Percentiles rank a stretch among this genome's conserved stretches.
Evolutionary conservation across 2,329 filamentous ascomycete genomes (phyloP).

Genomic region (Cryphonectria parasitica): DNA sequence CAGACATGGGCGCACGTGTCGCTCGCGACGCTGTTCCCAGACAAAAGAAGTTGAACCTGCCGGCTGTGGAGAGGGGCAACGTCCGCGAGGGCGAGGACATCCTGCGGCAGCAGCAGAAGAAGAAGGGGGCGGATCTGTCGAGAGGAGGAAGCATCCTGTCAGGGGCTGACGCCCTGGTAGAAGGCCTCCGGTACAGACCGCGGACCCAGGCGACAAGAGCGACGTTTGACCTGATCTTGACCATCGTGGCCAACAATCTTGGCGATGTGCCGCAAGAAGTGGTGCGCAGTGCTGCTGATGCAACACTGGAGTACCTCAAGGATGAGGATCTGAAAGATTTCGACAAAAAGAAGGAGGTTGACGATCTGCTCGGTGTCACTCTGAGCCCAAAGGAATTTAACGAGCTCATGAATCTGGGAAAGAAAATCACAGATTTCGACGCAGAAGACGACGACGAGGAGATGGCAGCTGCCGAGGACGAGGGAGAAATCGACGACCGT

Average conservation of each 20-base stretch:
- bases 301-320: slow-evolving; percentile 87
- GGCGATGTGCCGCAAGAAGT: slow-evolving; percentile 93
- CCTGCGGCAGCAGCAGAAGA: slow-evolving; percentile 83
- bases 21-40: slow-evolving; percentile 80
- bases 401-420: slow-evolving; percentile 91
- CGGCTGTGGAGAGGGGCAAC: slow-evolving; percentile 73
- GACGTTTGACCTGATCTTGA: slow-evolving; percentile 92
- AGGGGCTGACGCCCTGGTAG: slow-evolving; percentile 82
- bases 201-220: slow-evolving; percentile 88
- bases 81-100: slow-evolving; percentile 83
- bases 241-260: slow-evolving; percentile 83
- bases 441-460: slow-evolving; percentile 94
- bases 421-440: slow-evolving; percentile 99
- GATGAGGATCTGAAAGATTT: slow-evolving; percentile 96
- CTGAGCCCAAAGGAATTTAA: slow-evolving; percentile 93
- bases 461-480: slow-evolving; percentile 70
- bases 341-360: slow-evolving; percentile 97
- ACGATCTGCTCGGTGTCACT: slow-evolving; percentile 84
- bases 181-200: slow-evolving; percentile 89
- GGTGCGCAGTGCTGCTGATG: slow-evolving; percentile 91
- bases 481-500: slow-evolving; percentile 84
- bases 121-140: slow-evolving; percentile 74
- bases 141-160: slow-evolving; percentile 79
- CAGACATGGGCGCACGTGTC: slow-evolving; percentile 89
- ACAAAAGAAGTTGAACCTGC: slow-evolving; percentile 73